Percentiles rank a stretch among this genome's conserved stretches.
Conservation (phyloP, 1,284 basidiomycete species). For the Tylopilus orsonianus region DNA sequence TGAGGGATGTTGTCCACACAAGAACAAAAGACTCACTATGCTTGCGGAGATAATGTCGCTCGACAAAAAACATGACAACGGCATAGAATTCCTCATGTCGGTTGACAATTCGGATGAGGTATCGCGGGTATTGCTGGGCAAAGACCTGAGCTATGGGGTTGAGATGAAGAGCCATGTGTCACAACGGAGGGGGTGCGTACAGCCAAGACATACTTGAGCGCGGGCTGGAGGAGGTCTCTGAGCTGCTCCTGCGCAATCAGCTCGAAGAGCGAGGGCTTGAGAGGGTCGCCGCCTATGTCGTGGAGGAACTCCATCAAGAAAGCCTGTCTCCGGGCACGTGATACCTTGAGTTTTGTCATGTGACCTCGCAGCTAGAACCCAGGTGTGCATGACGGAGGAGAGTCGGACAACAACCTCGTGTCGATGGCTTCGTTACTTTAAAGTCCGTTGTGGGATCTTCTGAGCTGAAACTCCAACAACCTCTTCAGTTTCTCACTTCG, state of each 20-base stretch:
- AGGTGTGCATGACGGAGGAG: too few relatives aligned
- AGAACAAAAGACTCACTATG: constrained; percentile 55
- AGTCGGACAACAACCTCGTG: too few relatives aligned
- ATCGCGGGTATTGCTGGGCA: constrained; percentile 92
- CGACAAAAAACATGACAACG: constrained; percentile 83
- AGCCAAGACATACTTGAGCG: constrained; percentile 91
- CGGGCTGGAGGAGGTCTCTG: constrained; percentile 89
- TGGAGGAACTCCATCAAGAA: constrained; percentile 77
- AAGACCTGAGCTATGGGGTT: constrained; percentile 65
- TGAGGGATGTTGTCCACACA: background rate
- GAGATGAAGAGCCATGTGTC: constrained; percentile 1
- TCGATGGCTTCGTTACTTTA: background rate
- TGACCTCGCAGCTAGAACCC: constrained; percentile 7
- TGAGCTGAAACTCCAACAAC: background rate
- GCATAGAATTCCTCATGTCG: constrained; percentile 97
- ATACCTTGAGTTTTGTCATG: constrained; percentile 30
- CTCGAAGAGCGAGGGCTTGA: constrained; percentile 93
- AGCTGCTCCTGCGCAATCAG: constrained; percentile 95
- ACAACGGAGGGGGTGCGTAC: constrained; percentile 45
- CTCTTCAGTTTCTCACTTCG: constrained; percentile 10
- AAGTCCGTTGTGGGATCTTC: background rate
- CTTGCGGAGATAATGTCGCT: constrained; percentile 85
- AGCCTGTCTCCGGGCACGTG: constrained; percentile 16
- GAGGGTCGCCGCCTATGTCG: constrained; percentile 65
- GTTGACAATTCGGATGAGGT: constrained; percentile 90